Conservation (phyloP, 768 basidiomycete genomes). For the Rhizopogon vinicolor region DNA sequence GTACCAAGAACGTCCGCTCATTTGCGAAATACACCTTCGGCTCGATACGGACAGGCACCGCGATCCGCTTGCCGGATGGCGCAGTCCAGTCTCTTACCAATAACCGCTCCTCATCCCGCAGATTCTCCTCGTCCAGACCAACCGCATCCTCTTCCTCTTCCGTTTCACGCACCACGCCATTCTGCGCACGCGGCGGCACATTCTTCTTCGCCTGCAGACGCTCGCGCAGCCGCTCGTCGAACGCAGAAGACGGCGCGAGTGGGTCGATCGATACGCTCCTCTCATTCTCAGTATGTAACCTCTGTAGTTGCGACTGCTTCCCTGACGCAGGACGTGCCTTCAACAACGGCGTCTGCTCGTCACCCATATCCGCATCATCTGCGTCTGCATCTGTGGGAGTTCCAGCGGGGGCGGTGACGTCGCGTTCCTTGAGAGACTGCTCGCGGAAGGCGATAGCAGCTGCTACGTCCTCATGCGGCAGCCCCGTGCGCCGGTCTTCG, state of each 20-base stretch:
- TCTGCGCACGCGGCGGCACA: constrained; percentile 16
- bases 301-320: background rate
- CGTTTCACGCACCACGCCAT: constrained; percentile 8
- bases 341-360: constrained; percentile 37
- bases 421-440: constrained; percentile 59
- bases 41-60: constrained; percentile 93
- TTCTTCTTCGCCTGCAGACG: constrained; percentile 42
- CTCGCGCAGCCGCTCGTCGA: constrained; percentile 79
- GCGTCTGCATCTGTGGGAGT: constrained; percentile 9
- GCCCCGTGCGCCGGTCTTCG: constrained; percentile 76
- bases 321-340: constrained; percentile 14
- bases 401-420: constrained; percentile 5
- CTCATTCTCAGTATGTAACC: background rate
- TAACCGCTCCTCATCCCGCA: constrained; percentile 46
- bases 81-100: constrained; percentile 70
- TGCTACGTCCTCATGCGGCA: constrained; percentile 68
- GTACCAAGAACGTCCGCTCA: constrained; percentile 90
- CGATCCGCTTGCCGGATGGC: constrained; percentile 82
- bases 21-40: constrained; percentile 98
- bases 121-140: constrained; percentile 33
- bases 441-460: constrained; percentile 88
- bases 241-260: constrained; percentile 74
- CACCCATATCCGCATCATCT: constrained; percentile 21
- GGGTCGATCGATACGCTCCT: constrained; percentile 72
- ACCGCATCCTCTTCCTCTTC: constrained; percentile 26